phyloP scores from a whole-genome alignment of 495 filamentous ascomycete species.

The Lasiosphaeriaceae sp. region DNA sequence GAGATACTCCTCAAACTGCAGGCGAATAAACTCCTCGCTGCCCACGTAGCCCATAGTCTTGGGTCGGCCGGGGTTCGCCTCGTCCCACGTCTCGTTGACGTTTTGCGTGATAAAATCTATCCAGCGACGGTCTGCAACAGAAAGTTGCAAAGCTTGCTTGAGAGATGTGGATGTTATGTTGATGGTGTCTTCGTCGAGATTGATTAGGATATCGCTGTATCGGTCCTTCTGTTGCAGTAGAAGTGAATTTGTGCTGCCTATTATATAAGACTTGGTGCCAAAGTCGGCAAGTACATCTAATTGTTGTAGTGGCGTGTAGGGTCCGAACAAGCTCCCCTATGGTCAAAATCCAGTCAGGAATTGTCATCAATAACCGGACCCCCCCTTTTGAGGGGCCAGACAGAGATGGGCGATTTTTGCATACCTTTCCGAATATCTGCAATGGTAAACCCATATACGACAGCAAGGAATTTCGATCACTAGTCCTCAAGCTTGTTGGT shows the following conservation, averaged over 20 bases:
- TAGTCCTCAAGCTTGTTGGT: conserved; percentile 85
- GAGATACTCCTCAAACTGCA: conserved; percentile 97
- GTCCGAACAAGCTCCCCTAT: conserved; percentile 94
- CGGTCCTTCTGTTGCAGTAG: conserved; percentile 90
- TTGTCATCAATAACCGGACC: too few relatives aligned
- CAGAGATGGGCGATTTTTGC: background rate
- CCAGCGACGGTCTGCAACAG: conserved; percentile 87
- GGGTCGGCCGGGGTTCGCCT: conserved; percentile 78
- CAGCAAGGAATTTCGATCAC: conserved; percentile 84
- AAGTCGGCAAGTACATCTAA: conserved; percentile 90
- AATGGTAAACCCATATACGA: conserved; percentile 92
- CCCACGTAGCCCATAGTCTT: conserved; percentile 94
- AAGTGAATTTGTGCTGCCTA: conserved; percentile 93
- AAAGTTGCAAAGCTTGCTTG: conserved; percentile 70
- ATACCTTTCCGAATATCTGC: conserved; percentile 90
- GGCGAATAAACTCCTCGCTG: conserved; percentile 94
- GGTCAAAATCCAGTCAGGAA: background rate
- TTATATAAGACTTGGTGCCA: conserved; percentile 94
- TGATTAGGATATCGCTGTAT: conserved; percentile 97
- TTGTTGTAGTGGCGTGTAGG: conserved; percentile 94
- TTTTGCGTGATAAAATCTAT: conserved; percentile 93
- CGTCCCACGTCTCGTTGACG: conserved; percentile 95
- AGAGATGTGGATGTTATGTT: conserved; percentile 78
- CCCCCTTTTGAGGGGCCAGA: background rate
- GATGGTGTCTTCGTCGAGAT: conserved; percentile 86